phyloP scores from a whole-genome alignment of 768 basidiomycete species.

The Rhodotorula paludigena region DNA sequence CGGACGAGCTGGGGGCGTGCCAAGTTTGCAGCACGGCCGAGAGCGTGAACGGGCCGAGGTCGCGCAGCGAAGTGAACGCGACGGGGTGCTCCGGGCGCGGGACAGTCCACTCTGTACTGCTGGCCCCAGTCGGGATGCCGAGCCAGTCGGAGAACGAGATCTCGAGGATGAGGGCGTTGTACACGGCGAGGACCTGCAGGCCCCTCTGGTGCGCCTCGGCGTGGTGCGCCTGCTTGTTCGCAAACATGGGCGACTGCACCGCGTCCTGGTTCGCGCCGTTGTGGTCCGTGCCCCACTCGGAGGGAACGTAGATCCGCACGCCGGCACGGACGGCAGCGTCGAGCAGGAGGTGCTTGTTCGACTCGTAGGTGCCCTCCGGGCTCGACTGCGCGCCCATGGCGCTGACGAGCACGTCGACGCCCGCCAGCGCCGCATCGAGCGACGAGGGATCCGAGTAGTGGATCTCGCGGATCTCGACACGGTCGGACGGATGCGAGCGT shows the following conservation, averaged over 20 bases:
- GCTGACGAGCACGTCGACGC: constrained; percentile 3
- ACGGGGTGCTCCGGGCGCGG: constrained; percentile 6
- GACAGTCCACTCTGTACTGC: constrained; percentile 5
- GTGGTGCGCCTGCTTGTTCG: not conserved
- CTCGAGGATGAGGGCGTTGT: constrained; percentile 13
- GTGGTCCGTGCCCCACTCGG: constrained; percentile 7
- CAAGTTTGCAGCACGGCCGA: constrained; percentile 16
- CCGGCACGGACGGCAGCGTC: not conserved
- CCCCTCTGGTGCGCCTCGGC: constrained; percentile 1
- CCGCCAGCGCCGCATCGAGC: not conserved
- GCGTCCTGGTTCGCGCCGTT: not conserved
- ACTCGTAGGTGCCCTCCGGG: constrained; percentile 1
- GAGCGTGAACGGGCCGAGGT: constrained; percentile 14
- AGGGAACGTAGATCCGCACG: constrained; percentile 14
- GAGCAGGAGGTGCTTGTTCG: not conserved
- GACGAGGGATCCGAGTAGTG: not conserved
- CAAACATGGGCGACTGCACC: constrained; percentile 7
- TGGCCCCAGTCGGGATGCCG: not conserved
- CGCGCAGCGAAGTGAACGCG: constrained; percentile 17
- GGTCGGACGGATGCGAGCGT: accelerated
- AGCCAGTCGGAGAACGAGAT: constrained; percentile 19
- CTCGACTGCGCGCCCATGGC: constrained; percentile 8
- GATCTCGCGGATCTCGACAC: not conserved
- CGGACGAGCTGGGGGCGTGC: not conserved
- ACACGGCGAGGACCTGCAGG: not conserved